Evolutionary conservation across 164 flowering plant genomes (phyloP).

Genomic region (Sedum album): DNA sequence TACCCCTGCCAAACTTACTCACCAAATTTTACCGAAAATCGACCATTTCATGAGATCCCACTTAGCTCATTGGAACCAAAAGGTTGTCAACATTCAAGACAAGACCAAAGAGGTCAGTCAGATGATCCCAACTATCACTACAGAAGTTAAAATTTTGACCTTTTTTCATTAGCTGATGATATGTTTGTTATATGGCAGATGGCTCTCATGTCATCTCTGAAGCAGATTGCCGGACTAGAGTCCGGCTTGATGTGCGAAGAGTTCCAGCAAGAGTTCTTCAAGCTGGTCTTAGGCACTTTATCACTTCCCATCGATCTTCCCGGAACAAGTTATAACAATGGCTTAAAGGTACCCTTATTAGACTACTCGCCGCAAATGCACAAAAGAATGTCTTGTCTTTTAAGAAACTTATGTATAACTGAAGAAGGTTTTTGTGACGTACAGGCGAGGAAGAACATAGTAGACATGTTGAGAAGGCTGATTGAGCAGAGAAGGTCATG

Average conservation of each 20-base stretch:
- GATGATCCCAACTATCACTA: no score
- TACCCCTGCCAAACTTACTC: conserved; percentile 61
- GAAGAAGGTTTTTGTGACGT: not conserved
- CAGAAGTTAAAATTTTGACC: no score
- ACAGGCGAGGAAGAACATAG: conserved; percentile 48
- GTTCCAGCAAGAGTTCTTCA: conserved; percentile 71
- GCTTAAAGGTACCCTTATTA: conserved; percentile 57
- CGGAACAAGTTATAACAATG: conserved; percentile 67
- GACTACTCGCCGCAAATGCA: not conserved
- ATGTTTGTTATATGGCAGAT: conserved; percentile 37
- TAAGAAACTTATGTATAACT: not conserved
- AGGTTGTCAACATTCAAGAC: conserved; percentile 63
- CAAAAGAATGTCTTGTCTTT: conserved; percentile 6
- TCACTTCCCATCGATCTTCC: conserved; percentile 92
- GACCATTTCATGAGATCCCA: conserved; percentile 83
- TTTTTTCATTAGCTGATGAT: not conserved
- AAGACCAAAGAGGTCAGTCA: conserved; percentile 78
- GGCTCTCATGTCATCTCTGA: conserved; percentile 75
- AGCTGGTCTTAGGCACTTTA: conserved; percentile 79
- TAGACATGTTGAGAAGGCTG: conserved; percentile 26
- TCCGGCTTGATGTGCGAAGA: conserved; percentile 14
- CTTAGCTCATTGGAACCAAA: conserved; percentile 52
- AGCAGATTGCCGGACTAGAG: conserved; percentile 63
- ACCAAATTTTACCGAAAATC: conserved; percentile 59
- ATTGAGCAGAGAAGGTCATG: conserved; percentile 39